Percentiles rank a stretch among this genome's conserved stretches.
These are phyloP conservation scores for Penicillium chermesinum DNA, from an alignment of 495 filamentous ascomycete genomes.

Conservation along the genomic window DNA sequence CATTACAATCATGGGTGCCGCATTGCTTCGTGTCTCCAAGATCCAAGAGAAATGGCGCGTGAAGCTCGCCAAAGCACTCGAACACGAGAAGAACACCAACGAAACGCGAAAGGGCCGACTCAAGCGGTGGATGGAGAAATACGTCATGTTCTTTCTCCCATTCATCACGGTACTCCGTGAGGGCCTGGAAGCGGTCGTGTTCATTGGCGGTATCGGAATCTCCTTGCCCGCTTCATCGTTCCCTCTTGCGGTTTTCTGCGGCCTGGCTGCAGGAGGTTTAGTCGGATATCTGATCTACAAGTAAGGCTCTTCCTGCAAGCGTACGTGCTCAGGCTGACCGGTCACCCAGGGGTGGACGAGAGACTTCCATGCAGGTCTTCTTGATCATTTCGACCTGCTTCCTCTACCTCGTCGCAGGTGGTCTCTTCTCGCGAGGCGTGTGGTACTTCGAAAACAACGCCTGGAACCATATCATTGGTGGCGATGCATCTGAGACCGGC, in stretches of 20 bases:
- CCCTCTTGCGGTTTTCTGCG: slow-evolving; percentile 66
- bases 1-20: slow-evolving; percentile 73
- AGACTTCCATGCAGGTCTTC: slow-evolving; percentile 69
- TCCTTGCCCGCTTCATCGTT: slow-evolving; percentile 68
- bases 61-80: slow-evolving; percentile 66
- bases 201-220: slow-evolving; percentile 74
- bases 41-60: slow-evolving; percentile 80
- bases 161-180: slow-evolving; percentile 82
- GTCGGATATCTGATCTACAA: slow-evolving; percentile 73
- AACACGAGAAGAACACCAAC: slow-evolving; percentile 40
- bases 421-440: slow-evolving; percentile 70
- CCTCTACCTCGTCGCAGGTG: slow-evolving; percentile 81
- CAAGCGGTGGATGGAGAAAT: slow-evolving; percentile 66
- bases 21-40: slow-evolving; percentile 75
- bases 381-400: slow-evolving; percentile 76
- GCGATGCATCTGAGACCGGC: slow-evolving; percentile 70
- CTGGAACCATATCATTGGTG: slow-evolving; percentile 64
- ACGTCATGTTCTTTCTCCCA: slow-evolving; percentile 75
- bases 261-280: slow-evolving; percentile 54
- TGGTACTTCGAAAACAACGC: slow-evolving; percentile 63
- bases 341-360: slow-evolving; percentile 50
- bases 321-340: neutral
- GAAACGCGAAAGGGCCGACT: slow-evolving; percentile 30
- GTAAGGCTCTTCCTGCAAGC: slow-evolving; percentile 41
- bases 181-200: slow-evolving; percentile 76